These are phyloP conservation scores for Effrenium voratum DNA, from an alignment of 73 alveolate species.

Conservation along the genomic window DNA sequence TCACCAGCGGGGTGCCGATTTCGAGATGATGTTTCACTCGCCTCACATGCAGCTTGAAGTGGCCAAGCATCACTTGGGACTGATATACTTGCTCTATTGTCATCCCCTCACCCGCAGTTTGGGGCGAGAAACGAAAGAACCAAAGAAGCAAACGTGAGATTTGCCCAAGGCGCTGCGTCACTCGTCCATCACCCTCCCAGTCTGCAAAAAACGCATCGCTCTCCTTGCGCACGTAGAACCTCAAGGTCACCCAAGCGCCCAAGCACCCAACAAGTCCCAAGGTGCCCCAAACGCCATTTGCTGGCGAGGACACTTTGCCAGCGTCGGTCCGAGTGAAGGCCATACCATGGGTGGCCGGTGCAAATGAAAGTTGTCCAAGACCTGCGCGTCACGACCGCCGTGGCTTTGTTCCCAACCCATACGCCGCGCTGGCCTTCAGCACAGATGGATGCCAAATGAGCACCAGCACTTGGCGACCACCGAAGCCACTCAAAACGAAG, in stretches of 20 bases:
- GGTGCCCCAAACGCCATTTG: not conserved
- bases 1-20: constrained; percentile 49
- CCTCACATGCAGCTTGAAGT: not conserved
- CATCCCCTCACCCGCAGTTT: not conserved
- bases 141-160: not conserved
- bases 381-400: not conserved
- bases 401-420: not conserved
- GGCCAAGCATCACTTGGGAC: too few relatives aligned
- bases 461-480: constrained; percentile 71
- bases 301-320: constrained; percentile 1
- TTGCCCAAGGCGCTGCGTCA: constrained; percentile 39
- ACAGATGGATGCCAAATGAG: constrained; percentile 73
- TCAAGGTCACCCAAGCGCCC: not conserved
- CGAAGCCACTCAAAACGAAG: constrained; percentile 74
- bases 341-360: constrained; percentile 85
- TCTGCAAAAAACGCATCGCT: constrained; percentile 65
- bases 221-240: constrained; percentile 62
- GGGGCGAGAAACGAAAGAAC: not conserved
- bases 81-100: not conserved
- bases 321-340: constrained; percentile 59
- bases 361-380: constrained; percentile 58
- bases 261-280: not conserved
- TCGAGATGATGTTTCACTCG: constrained; percentile 45
- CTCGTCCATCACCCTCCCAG: constrained; percentile 25
- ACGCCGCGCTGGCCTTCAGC: constrained; percentile 39